Conservation (phyloP, 2,329 filamentous ascomycete genomes). For the Fusarium xyrophilum region DNA sequence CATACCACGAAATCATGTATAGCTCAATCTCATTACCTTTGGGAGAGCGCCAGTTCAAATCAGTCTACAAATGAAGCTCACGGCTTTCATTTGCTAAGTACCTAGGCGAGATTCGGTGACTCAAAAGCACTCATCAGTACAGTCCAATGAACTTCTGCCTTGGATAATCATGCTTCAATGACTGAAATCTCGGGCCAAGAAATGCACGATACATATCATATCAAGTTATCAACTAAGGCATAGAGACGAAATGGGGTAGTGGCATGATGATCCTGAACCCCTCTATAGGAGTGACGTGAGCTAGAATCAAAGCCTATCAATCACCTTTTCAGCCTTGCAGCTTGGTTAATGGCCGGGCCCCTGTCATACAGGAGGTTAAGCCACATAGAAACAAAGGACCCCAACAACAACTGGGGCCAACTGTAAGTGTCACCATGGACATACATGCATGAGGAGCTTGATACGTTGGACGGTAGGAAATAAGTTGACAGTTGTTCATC, state of each 20-base stretch:
- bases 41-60: not conserved
- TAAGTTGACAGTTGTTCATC: not conserved
- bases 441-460: constrained; percentile 23
- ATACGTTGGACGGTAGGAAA: constrained; percentile 10
- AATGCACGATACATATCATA: not conserved
- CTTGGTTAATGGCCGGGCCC: constrained; percentile 6
- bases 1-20: not conserved
- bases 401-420: constrained; percentile 8
- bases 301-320: constrained; percentile 7
- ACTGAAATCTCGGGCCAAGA: not conserved
- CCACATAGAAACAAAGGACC: constrained; percentile 19
- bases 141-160: not conserved
- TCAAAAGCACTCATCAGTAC: not conserved
- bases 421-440: constrained; percentile 9
- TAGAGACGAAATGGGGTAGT: constrained; percentile 17
- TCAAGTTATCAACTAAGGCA: not conserved
- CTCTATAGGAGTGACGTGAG: constrained; percentile 15
- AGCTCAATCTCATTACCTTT: not conserved
- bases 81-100: not conserved
- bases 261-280: constrained; percentile 16
- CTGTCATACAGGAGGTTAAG: constrained; percentile 23
- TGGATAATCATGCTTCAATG: not conserved
- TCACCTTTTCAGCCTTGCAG: constrained; percentile 32
- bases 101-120: not conserved
- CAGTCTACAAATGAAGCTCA: not conserved